Evolutionary conservation across 257 asterid genomes (phyloP), one percentile per base, ranked within the genome.

Genomic region (Jacaranda copaia): DNA sequence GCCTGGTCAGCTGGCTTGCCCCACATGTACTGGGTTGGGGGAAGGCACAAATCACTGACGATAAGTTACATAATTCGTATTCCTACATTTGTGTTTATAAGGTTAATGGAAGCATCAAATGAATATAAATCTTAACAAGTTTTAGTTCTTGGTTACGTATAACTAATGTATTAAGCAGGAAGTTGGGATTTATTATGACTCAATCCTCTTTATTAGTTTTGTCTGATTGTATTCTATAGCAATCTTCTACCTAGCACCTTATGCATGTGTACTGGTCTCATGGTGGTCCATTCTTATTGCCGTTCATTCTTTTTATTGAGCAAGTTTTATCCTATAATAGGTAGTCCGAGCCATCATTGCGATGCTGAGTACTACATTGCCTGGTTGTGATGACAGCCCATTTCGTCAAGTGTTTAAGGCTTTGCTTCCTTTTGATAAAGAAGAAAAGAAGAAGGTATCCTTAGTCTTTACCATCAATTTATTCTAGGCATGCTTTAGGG

Each of bases 381-480:
- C 97, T 84, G 92, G 92, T 79, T 93, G 96, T 81, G 98, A 86
- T 25, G 96, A 91, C 88, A 90, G 80, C 39, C 65, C 92, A 63
- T 90, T 80, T 84, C 94, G 98, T 66, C 90, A 91, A 71, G 93
- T 84, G 72, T 91, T 88, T 82, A 95, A 95, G 88, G 92, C 96
- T 66, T 87, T 95, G 71, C 91, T 95, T 66, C 94, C 96, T 77
- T 93, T 77, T 38, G 97, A 91, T 77, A 95, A 91, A 82, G 97
- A 90, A 71, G 98, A 89, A 84, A 95, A 83, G 79, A 90, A 84
- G 85, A 95, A 90, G 97, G 99, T 95, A 84, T 81, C 57, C 67
- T 40, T 63, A 40, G 53, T 72, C 38, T 48, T 79, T 73, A 6
- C 73, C 39, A 73, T 67, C 69, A 43, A 56, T 53, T 79, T 74